Evolutionary conservation across 495 filamentous ascomycete genomes (phyloP).

Genomic region (Aspergillus mulundensis): DNA sequence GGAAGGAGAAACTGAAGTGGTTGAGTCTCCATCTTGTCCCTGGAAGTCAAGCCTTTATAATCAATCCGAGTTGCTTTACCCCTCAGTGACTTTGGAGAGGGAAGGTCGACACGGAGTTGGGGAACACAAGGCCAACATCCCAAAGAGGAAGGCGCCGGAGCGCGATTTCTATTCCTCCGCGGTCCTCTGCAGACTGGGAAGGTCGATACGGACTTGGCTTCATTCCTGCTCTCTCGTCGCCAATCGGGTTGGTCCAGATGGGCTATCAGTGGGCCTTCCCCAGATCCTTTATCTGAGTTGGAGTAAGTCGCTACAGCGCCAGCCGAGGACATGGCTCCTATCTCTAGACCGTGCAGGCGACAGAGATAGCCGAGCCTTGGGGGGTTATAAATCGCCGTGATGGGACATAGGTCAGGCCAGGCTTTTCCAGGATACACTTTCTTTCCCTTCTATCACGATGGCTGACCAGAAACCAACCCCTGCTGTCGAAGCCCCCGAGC

Average conservation of each 20-base stretch:
- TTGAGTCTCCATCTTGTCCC: not conserved
- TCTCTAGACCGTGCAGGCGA: not conserved
- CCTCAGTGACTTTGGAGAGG: not conserved
- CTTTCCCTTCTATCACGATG: not conserved
- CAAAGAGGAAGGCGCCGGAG: too few relatives aligned
- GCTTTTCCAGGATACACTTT: not conserved
- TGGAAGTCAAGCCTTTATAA: not conserved
- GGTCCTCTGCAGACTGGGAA: not conserved
- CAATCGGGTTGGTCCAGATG: not conserved
- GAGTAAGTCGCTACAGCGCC: not conserved
- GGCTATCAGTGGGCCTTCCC: not conserved
- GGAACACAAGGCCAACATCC: too few relatives aligned
- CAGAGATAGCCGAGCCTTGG: not conserved
- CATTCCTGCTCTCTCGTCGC: not conserved
- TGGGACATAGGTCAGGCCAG: not conserved
- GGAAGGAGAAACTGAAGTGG: not conserved
- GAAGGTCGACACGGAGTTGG: not conserved
- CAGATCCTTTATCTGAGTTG: slow-evolving; percentile 1
- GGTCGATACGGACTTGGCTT: slow-evolving; percentile 1
- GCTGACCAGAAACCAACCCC: not conserved
- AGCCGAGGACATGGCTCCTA: not conserved
- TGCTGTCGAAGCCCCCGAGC: not conserved
- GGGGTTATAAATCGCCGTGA: not conserved
- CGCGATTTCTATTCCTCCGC: not conserved
- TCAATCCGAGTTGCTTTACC: not conserved